Evolutionary conservation across 106 monocot species (phyloP), one percentile per base, ranked within the genome.

Genomic region (Chionographis japonica): DNA sequence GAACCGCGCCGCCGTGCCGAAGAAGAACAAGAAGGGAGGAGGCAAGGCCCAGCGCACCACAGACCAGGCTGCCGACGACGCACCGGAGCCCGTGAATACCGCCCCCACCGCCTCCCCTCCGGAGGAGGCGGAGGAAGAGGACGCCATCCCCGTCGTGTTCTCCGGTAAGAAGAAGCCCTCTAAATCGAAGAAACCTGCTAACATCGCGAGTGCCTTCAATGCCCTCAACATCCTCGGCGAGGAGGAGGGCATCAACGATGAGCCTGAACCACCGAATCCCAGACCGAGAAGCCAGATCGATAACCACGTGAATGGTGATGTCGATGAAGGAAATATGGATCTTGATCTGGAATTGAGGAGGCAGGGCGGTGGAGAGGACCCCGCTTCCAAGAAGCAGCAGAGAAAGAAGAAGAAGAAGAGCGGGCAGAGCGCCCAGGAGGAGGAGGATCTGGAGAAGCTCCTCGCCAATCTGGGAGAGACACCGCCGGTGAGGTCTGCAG

Each of bases 121-220:
- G 17, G 82, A 59, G 11, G 82, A 82, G 16, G 86, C 75, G 4
- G 86, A 78, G 0, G 83, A 75, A 3, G 76, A 68, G 16, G 78
- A 74, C 19, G 54, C 74, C 12, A 40, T 73, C 46, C 58, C 72
- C 50, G 42, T 90, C 61, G 81, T 80, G 6, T 91, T 87, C 40
- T 71, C 87, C 12, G 87, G 87, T 61, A 91, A 91, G 86, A 91
- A 91, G 79, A 91, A 87, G 77, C 67, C 84, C 3, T 85, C 86
- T 6, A 97, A 97, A 57, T 76, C 79, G 16, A 90, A 91, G 77
- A 94, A 94, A 74, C 62, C 69, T 50, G 35, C 57, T 56, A 42
- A 54, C 40, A 37, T n/a, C 27, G 12, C 52, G 1, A 80, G 74
- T 53, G 76, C 72, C 40, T 87, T 87, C 51, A 83, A 78, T 43